Base-by-base conservation (phyloP, 2,329 filamentous ascomycete species). In the Diaporthe longicolla region DNA sequence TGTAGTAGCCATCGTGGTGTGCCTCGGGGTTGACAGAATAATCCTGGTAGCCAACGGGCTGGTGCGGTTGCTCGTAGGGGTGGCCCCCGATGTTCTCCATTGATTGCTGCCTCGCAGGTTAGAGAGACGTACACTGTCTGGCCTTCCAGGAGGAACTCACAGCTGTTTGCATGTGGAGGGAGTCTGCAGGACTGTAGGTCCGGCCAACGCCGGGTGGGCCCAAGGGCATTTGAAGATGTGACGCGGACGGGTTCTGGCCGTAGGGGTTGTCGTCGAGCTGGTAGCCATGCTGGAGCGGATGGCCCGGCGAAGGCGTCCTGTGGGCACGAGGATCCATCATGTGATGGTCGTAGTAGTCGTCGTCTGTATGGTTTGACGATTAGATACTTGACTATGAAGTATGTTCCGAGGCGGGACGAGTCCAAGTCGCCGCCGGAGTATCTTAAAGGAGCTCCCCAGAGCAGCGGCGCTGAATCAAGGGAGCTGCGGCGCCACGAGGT, bases 1-100 rank as follows among this genome's bases (percentile, higher is more conserved):
- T 94, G 82, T 93, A 96, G 85, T 98, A 98, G 72, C 91, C 90
- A 83, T 98, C 94, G 81, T 97, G 94, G 79, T 98, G 95, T 73
- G 92, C 92, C 82, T 97, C 92, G 13, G 96, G 95, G 79, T 95
- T 92, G 75, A 98, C 84, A 5, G 91, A 87, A 82, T 97, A 95
- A 72, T 95, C 93, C 21, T 76, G 70, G 73, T 75, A 76, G 52
- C 72, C 72, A 26, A 50, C 50, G 19, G 74, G 73, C 11, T 58
- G 57, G 40, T 86, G 86, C 24, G 37, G 37, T 40, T 76, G 73
- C 32, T 86, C 86, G 74, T 89, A 88, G 15, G 83, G 81, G 77
- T 78, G 84, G 70, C 84, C 85, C 76, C 81, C 84, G 24, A 90
- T 77, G 77, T 86, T 87, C 70, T 88, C 87, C 11, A 89, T 81